phyloP scores from a whole-genome alignment of 345 rosid genomes.

The Aethionema arabicum region DNA sequence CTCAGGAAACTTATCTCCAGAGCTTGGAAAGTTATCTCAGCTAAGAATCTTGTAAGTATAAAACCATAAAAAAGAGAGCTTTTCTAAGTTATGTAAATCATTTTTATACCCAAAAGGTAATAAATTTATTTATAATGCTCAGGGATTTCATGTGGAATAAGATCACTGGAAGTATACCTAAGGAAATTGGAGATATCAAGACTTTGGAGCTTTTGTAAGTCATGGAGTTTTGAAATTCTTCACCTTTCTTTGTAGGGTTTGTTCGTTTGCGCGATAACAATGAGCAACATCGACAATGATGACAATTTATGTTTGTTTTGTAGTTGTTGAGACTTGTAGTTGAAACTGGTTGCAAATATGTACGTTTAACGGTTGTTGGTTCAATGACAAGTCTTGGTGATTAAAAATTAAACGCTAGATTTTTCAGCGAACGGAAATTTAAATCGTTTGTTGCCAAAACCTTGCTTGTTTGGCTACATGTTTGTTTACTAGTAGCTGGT shows the following conservation, averaged over 20 bases:
- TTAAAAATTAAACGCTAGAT: no score
- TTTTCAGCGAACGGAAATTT: no score
- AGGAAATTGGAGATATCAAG: slow-evolving; percentile 79
- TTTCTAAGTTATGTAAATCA: not conserved
- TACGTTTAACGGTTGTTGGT: no score
- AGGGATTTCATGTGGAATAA: slow-evolving; percentile 99
- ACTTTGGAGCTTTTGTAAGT: slow-evolving; percentile 85
- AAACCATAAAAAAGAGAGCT: not conserved
- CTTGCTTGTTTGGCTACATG: no score
- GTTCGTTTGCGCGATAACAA: no score
- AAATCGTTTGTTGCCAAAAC: no score
- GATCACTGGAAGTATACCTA: slow-evolving; percentile 76
- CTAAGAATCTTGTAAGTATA: slow-evolving; percentile 61
- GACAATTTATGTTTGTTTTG: no score
- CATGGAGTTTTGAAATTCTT: slow-evolving; percentile 15
- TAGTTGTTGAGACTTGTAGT: no score
- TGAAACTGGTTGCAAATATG: no score
- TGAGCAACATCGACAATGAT: no score
- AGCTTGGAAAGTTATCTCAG: slow-evolving; percentile 65
- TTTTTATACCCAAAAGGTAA: slow-evolving; percentile 3
- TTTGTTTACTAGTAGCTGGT: no score
- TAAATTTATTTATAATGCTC: slow-evolving; percentile 24
- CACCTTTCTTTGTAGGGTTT: not conserved
- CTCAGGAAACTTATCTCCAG: slow-evolving; percentile 75
- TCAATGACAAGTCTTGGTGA: no score